Evolutionary conservation across 306 rosid species (phyloP).

Genomic region (Begonia loranthoides): DNA sequence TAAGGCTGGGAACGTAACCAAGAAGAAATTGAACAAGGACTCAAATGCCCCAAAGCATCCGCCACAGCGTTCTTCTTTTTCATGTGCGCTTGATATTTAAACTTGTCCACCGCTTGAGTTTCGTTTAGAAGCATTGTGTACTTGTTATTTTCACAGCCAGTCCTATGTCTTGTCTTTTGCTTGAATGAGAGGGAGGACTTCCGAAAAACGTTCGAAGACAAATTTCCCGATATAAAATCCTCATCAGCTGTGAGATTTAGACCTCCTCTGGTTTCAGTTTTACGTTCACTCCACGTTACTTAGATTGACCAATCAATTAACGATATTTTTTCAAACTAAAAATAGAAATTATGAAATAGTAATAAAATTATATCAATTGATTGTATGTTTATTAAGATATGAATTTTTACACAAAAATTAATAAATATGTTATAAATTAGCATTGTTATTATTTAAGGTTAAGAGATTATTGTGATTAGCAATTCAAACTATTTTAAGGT

Average conservation of each 20-base stretch:
- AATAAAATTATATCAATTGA: too few species aligned
- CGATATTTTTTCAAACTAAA: too few species aligned
- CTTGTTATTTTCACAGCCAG: not conserved
- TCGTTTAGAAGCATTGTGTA: not conserved
- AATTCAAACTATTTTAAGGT: too few species aligned
- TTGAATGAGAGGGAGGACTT: slow-evolving; percentile 25
- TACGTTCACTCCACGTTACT: not conserved
- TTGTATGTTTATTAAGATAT: too few species aligned
- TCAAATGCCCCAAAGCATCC: slow-evolving; percentile 30
- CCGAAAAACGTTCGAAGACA: slow-evolving; percentile 17
- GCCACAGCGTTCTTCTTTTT: slow-evolving; percentile 19
- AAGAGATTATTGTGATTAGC: too few species aligned
- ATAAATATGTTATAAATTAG: too few species aligned
- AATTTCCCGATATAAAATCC: slow-evolving; percentile 18
- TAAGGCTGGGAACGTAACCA: slow-evolving; percentile 14
- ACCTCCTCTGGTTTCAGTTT: not conserved
- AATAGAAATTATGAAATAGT: too few species aligned
- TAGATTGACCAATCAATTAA: too few species aligned
- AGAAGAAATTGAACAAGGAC: slow-evolving; percentile 8
- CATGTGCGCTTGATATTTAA: slow-evolving; percentile 8
- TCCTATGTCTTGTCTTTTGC: not conserved
- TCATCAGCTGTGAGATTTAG: slow-evolving; percentile 18
- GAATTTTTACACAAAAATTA: too few species aligned
- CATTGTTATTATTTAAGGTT: too few species aligned
- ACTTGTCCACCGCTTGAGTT: not conserved